These are phyloP conservation scores for Tetragonia tetragonoides DNA, from an alignment of 148 eudicot species.

Conservation along the genomic window DNA sequence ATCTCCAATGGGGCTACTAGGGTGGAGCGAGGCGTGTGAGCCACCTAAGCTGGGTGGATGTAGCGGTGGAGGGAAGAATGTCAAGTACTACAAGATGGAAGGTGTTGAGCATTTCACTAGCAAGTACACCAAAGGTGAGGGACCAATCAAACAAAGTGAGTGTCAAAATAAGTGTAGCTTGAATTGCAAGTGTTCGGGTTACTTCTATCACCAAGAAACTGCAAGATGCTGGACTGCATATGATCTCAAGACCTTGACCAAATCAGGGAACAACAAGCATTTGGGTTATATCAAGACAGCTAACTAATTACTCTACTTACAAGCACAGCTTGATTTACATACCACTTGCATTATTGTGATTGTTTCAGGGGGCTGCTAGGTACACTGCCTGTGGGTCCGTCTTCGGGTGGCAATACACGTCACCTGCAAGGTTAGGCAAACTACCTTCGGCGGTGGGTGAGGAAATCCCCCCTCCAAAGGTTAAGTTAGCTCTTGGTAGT, in stretches of 20 bases:
- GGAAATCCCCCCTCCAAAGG: too few species aligned
- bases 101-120: constrained; percentile 46
- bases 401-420: too few species aligned
- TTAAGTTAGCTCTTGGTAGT: too few species aligned
- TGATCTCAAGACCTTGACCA: constrained; percentile 51
- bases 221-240: constrained; percentile 56
- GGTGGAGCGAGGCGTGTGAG: constrained; percentile 45
- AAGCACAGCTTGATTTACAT: too few species aligned
- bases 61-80: constrained; percentile 16
- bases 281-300: constrained; percentile 41
- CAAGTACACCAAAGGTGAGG: constrained; percentile 43
- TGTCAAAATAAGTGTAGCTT: constrained; percentile 42
- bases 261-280: constrained; percentile 34
- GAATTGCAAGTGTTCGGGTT: constrained; percentile 60
- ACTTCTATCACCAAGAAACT: constrained; percentile 42
- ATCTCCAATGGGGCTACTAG: constrained; percentile 34
- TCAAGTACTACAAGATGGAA: constrained; percentile 42
- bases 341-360: too few species aligned
- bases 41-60: constrained; percentile 26
- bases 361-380: too few species aligned
- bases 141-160: constrained; percentile 27
- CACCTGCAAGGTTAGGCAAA: too few species aligned
- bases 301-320: neutral
- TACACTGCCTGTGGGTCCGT: too few species aligned
- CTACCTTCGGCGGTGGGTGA: too few species aligned